Evolutionary conservation across 805 yeast genomes (phyloP).

Genomic region (Ogataea trehalophila): DNA sequence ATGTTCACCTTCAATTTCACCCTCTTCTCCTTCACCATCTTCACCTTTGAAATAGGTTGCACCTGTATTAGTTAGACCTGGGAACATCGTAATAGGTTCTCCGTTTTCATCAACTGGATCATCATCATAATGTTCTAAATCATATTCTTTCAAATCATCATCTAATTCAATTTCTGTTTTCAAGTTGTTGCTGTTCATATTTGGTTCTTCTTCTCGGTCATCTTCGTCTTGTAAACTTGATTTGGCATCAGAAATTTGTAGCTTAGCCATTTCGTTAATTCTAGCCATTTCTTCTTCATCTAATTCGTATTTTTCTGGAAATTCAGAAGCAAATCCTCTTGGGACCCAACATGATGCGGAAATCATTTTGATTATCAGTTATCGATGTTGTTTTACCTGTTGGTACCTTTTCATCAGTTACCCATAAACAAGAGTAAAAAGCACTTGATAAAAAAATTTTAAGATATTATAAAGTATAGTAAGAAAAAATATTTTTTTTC

Average conservation of each 20-base stretch:
- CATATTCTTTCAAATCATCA: constrained; percentile 84
- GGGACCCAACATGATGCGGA: constrained; percentile 96
- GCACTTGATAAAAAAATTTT: not conserved
- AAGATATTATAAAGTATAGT: not conserved
- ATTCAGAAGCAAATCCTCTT: constrained; percentile 89
- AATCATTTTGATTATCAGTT: constrained; percentile 47
- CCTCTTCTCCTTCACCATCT: constrained; percentile 28
- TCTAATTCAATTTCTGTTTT: constrained; percentile 59
- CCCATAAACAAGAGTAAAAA: no score
- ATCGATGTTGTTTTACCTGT: no score
- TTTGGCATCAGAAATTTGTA: constrained; percentile 74
- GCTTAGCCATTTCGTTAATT: constrained; percentile 77
- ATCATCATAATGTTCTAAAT: constrained; percentile 78
- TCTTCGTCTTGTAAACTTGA: constrained; percentile 52
- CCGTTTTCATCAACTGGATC: constrained; percentile 53
- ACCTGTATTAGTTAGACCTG: constrained; percentile 58
- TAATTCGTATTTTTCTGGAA: constrained; percentile 82
- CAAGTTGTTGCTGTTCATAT: constrained; percentile 22
- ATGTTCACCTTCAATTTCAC: constrained; percentile 42
- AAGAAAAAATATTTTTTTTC: not conserved
- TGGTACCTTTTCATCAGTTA: no score
- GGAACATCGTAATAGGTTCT: constrained; percentile 59
- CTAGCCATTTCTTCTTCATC: constrained; percentile 92
- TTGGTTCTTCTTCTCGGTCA: constrained; percentile 25
- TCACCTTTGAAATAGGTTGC: constrained; percentile 49